phyloP scores from a whole-genome alignment of 202 grass and related monocot genomes.

The Tripidium arundinaceum region DNA sequence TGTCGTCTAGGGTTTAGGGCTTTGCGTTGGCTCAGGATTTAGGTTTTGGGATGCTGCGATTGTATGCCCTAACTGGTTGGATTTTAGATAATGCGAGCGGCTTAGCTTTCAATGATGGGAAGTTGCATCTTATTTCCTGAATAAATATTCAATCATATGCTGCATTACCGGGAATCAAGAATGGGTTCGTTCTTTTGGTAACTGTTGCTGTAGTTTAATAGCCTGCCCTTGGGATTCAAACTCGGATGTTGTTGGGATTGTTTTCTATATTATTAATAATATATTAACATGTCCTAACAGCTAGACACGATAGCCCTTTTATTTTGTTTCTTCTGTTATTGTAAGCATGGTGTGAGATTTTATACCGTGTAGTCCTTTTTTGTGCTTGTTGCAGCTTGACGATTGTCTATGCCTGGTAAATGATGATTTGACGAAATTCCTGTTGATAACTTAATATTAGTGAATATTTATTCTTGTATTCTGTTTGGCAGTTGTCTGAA shows the following conservation, averaged over 20 bases:
- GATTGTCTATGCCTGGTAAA: not conserved
- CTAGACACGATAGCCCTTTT: not conserved
- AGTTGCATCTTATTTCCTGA: not conserved
- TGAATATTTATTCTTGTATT: not conserved
- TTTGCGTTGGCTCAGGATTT: not conserved
- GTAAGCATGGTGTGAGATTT: not conserved
- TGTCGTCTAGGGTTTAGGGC: constrained; percentile 37
- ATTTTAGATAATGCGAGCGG: not conserved
- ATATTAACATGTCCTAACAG: not conserved
- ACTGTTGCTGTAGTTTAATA: not conserved
- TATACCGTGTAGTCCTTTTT: not conserved
- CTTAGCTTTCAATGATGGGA: not conserved
- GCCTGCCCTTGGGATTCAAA: not conserved
- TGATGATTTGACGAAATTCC: not conserved
- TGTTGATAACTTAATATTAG: not conserved
- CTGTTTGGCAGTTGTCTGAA: not conserved
- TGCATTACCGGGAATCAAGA: not conserved
- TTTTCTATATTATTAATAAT: not conserved
- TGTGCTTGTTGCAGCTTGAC: not conserved
- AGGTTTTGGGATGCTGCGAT: not conserved
- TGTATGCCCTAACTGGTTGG: not conserved
- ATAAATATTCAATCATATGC: not conserved
- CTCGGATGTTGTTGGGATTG: not conserved
- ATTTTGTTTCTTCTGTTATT: not conserved
- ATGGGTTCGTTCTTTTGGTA: not conserved